A percentile compares a stretch with the other conserved stretches of the same genome.
phyloP scores from a whole-genome alignment of 2,329 filamentous ascomycete species.

The Phaeoacremonium minimum region DNA sequence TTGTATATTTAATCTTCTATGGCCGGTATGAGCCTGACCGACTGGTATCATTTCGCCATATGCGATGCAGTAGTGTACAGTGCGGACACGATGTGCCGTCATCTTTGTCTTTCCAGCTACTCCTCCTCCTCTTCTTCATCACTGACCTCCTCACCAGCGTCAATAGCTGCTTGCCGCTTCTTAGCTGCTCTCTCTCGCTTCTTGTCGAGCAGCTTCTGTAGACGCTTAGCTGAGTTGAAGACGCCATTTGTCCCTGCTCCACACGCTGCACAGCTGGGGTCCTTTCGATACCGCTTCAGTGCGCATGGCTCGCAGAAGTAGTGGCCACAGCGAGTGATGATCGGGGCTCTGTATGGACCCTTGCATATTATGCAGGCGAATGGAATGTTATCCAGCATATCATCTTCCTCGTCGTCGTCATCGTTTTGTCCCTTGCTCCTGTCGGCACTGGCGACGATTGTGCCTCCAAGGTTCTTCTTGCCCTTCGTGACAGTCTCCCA shows the following conservation, averaged over 20 bases:
- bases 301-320: conserved; percentile 95
- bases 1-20: too few species aligned
- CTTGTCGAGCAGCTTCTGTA: conserved; percentile 75
- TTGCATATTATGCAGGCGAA: conserved; percentile 89
- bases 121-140: conserved; percentile 36
- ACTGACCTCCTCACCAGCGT: conserved; percentile 44
- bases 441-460: conserved; percentile 56
- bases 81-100: too few species aligned
- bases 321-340: conserved; percentile 87
- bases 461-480: conserved; percentile 58
- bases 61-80: too few species aligned
- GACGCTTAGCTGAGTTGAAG: conserved; percentile 80
- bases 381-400: conserved; percentile 76
- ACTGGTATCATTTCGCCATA: too few species aligned
- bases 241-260: conserved; percentile 81
- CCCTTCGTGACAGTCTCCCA: conserved; percentile 84
- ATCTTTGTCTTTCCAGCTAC: too few species aligned
- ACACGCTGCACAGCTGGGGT: conserved; percentile 82
- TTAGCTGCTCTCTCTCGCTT: conserved; percentile 60
- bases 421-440: conserved; percentile 26
- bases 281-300: conserved; percentile 78
- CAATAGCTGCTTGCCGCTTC: conserved; percentile 48
- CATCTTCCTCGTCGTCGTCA: conserved; percentile 56
- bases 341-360: conserved; percentile 70
- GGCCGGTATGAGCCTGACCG: too few species aligned